Percentiles rank a stretch among this genome's conserved stretches.
These are phyloP conservation scores for Pilaira anomala DNA, from an alignment of 192 early-diverging fungal species.

Conservation along the genomic window DNA sequence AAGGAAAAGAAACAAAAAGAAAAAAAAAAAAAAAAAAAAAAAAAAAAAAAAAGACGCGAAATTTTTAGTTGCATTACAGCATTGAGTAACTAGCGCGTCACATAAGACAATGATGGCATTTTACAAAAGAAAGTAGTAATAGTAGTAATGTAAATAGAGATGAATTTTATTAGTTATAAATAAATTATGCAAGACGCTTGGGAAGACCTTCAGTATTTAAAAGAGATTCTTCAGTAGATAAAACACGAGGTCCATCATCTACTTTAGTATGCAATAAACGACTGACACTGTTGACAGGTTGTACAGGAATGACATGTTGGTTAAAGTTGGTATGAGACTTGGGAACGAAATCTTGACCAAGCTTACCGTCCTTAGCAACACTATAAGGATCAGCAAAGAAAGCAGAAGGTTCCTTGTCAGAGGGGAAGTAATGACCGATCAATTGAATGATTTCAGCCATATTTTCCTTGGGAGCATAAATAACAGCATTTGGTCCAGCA, in stretches of 20 bases:
- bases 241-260: constrained; percentile 89
- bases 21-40: neutral
- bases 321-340: constrained; percentile 50
- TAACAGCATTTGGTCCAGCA: constrained; percentile 97
- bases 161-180: neutral
- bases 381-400: constrained; percentile 59
- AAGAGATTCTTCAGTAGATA: constrained; percentile 54
- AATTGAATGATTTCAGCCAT: constrained; percentile 84
- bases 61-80: neutral
- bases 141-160: too few species aligned
- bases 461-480: constrained; percentile 82
- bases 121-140: neutral
- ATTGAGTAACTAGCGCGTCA: neutral
- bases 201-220: constrained; percentile 65
- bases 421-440: constrained; percentile 84
- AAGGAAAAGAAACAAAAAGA: constrained; percentile 2
- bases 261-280: constrained; percentile 89
- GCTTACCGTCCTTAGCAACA: constrained; percentile 27
- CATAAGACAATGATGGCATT: neutral
- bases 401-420: constrained; percentile 31
- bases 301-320: constrained; percentile 53
- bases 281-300: constrained; percentile 69
- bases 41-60: neutral
- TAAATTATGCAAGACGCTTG: constrained; percentile 21
- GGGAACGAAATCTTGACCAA: constrained; percentile 35